A percentile compares a stretch with the other conserved stretches of the same genome.
phyloP scores from a whole-genome alignment of 2,329 filamentous ascomycete genomes.

The Fusarium nurragi region DNA sequence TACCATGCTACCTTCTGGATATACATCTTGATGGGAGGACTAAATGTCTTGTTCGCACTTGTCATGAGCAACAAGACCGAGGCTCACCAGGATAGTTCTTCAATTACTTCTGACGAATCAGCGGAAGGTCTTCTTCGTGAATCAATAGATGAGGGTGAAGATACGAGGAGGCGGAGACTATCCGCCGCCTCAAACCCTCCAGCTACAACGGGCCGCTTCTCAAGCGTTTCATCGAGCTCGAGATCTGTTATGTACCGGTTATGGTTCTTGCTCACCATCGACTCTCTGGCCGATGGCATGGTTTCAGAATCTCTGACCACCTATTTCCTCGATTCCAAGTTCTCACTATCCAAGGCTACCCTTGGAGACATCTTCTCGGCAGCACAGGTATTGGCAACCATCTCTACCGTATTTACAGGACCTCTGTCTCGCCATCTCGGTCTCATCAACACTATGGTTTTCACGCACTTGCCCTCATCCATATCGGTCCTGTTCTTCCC shows the following conservation, averaged over 20 bases:
- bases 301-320: conserved; percentile 65
- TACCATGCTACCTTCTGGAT: conserved; percentile 68
- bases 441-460: conserved; percentile 72
- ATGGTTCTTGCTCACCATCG: conserved; percentile 71
- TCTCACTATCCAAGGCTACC: conserved; percentile 63
- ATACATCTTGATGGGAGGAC: conserved; percentile 64
- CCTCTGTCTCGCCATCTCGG: conserved; percentile 67
- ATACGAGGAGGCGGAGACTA: conserved; percentile 6
- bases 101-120: conserved; percentile 32
- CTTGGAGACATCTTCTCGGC: conserved; percentile 68
- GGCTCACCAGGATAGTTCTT: conserved; percentile 45
- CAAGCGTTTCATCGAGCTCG: conserved; percentile 67
- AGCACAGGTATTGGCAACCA: conserved; percentile 62
- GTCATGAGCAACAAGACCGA: conserved; percentile 63
- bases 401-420: conserved; percentile 65
- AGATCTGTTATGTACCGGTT: conserved; percentile 69
- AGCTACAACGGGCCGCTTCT: conserved; percentile 51
- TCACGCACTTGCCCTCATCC: conserved; percentile 70
- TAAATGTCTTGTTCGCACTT: conserved; percentile 59
- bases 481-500: conserved; percentile 69
- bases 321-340: conserved; percentile 67
- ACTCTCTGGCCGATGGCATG: conserved; percentile 74
- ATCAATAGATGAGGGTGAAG: conserved; percentile 26
- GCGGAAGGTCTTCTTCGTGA: conserved; percentile 42
- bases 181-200: conserved; percentile 7